Evolutionary conservation across 106 monocot genomes (phyloP), one percentile per base, ranked within the genome.

Genomic region (Allium sativum): DNA sequence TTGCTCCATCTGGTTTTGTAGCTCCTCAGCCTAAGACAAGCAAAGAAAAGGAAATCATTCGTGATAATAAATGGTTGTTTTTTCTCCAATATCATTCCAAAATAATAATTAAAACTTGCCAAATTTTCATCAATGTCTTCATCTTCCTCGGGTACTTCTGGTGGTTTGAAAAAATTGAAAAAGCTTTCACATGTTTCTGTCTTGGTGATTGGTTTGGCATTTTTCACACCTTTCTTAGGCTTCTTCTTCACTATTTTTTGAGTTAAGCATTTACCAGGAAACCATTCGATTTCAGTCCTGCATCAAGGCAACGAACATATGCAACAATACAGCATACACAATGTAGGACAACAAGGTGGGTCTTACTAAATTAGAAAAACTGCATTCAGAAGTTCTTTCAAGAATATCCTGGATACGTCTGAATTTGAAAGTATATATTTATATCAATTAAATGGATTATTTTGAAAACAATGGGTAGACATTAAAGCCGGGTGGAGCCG

Each of bases 81-180:
- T 41, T 58, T 58, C 14, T 10, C 21, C n/a, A 40, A 58, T 41
- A 58, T 15, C 41, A 40, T 42, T 58, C 4, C 1, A 10, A 63
- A 13, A 9, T 47, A 22, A 9, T 45, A 11, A 9, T 48, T 13
- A 22, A 0, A 56, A 42, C 70, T 64, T 71, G 78, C 82, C 66
- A 61, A 45, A 11, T 80, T 82, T 59, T 83, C 83, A 77, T 88
- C 83, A 45, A 95, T 72, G 18, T 86, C 83, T 13, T 78, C 86
- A 46, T 86, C 83, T 40, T 95, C 89, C 8, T 77, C 83, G 41
- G 94, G 94, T 52, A 89, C 75, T 68, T 77, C 68, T 4, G 94
- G 94, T n/a, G 94, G 94, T 72, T 70, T 86, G 66, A 95, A 95
- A 72, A 95, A 89, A 70, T 95, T 86, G 62, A 95, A 95, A 58